Evolutionary conservation across 2,329 filamentous ascomycete species (phyloP).

Genomic region (Ophioceras dolichostomum): DNA sequence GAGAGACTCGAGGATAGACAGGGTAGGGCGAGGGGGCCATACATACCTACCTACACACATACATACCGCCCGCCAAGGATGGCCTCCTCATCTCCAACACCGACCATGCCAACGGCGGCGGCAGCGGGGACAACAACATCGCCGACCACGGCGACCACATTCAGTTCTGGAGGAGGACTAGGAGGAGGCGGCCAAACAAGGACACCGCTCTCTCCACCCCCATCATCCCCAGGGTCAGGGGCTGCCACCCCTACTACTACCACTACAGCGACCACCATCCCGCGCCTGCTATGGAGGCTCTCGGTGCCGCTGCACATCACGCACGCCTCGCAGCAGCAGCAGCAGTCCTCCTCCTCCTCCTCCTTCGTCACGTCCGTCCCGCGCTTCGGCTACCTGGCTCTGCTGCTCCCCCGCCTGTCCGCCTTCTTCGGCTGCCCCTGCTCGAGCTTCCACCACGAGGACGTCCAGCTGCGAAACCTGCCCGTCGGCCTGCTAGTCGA

Average conservation of each 20-base stretch:
- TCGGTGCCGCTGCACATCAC: conserved; percentile 43
- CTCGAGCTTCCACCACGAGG: conserved; percentile 47
- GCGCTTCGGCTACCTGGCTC: conserved; percentile 46
- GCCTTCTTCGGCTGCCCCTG: conserved; percentile 40
- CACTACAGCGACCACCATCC: conserved; percentile 13
- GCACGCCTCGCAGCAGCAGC: conserved; percentile 30
- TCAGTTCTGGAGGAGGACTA: background rate
- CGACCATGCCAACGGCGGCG: too few relatives aligned
- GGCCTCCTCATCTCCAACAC: background rate
- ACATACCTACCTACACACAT: too few relatives aligned
- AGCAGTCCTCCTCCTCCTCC: too few relatives aligned
- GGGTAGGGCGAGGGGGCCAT: too few relatives aligned
- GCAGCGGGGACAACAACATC: too few relatives aligned
- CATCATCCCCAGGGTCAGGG: background rate
- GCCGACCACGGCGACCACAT: background rate
- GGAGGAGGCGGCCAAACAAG: background rate
- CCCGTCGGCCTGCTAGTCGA: conserved; percentile 42
- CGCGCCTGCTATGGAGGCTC: conserved; percentile 40
- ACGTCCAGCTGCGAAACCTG: conserved; percentile 39
- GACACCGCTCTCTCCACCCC: background rate
- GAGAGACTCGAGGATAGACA: too few relatives aligned
- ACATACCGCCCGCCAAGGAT: background rate
- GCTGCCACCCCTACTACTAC: background rate
- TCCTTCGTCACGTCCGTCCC: conserved; percentile 42
- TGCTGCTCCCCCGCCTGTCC: conserved; percentile 41